Evolutionary conservation across 768 basidiomycete genomes (phyloP).

Genomic region (Tricholoma flavovirens): DNA sequence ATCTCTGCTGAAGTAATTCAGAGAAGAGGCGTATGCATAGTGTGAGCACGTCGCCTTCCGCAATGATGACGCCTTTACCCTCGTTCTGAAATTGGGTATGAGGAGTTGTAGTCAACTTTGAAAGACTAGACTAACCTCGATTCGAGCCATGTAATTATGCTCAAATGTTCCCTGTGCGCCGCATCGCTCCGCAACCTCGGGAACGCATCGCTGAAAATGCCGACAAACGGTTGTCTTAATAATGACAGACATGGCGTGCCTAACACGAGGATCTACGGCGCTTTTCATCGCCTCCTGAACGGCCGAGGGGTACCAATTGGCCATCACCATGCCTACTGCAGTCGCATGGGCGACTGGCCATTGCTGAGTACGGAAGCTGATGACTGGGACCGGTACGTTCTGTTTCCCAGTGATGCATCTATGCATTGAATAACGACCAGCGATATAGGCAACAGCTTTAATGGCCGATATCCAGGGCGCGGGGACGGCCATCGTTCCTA

Average conservation of each 20-base stretch:
- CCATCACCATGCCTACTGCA: slow-evolving; percentile 47
- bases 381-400: slow-evolving; percentile 41
- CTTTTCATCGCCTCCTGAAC: slow-evolving; percentile 33
- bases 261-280: slow-evolving; percentile 38
- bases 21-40: slow-evolving; percentile 52
- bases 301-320: slow-evolving; percentile 38
- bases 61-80: slow-evolving; percentile 55
- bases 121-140: slow-evolving; percentile 35
- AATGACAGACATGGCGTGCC: slow-evolving; percentile 52
- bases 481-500: slow-evolving; percentile 48
- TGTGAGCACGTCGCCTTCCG: slow-evolving; percentile 49
- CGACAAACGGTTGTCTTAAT: slow-evolving; percentile 50
- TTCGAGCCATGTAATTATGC: slow-evolving; percentile 52
- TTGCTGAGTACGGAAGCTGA: slow-evolving; percentile 61
- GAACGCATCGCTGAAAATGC: slow-evolving; percentile 45
- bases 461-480: slow-evolving; percentile 47
- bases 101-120: slow-evolving; percentile 4
- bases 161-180: slow-evolving; percentile 65
- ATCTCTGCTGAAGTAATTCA: slow-evolving; percentile 53
- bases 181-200: slow-evolving; percentile 56
- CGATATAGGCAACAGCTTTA: slow-evolving; percentile 49
- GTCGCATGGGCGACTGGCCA: slow-evolving; percentile 51
- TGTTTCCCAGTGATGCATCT: slow-evolving; percentile 43
- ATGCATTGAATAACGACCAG: slow-evolving; percentile 53
- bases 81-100: slow-evolving; percentile 29